Evolutionary conservation across 2,329 filamentous ascomycete genomes (phyloP).

Genomic region (Drechslerella stenobrocha): DNA sequence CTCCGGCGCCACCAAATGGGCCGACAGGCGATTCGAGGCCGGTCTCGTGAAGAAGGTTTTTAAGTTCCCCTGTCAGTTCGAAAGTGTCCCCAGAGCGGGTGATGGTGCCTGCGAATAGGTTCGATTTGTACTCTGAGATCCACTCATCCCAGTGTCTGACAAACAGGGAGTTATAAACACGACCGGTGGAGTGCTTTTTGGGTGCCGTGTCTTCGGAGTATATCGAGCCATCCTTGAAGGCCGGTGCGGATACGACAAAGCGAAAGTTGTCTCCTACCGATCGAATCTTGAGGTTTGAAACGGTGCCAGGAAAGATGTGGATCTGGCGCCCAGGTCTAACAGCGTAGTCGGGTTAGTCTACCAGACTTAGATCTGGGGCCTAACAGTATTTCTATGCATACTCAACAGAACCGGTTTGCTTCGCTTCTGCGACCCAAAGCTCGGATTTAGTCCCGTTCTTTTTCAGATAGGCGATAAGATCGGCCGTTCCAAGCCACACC

Average conservation of each 20-base stretch:
- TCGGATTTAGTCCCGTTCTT: constrained; percentile 57
- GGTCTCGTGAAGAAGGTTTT: constrained; percentile 67
- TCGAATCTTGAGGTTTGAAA: constrained; percentile 66
- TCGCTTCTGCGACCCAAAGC: constrained; percentile 46
- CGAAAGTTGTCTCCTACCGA: constrained; percentile 61
- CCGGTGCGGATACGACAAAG: constrained; percentile 66
- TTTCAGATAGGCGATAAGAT: constrained; percentile 63
- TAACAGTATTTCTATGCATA: neutral
- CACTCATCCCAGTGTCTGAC: constrained; percentile 85
- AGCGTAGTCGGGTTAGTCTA: neutral
- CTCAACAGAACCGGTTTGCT: constrained; percentile 50
- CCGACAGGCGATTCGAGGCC: constrained; percentile 69
- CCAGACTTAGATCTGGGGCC: neutral
- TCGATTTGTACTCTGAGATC: constrained; percentile 68
- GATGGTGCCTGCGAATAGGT: constrained; percentile 73
- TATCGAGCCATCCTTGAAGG: constrained; percentile 69
- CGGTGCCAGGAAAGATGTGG: constrained; percentile 61
- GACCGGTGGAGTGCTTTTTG: constrained; percentile 66
- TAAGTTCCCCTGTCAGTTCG: constrained; percentile 55
- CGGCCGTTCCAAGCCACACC: constrained; percentile 72
- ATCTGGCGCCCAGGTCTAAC: constrained; percentile 53
- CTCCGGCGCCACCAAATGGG: constrained; percentile 76
- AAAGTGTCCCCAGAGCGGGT: constrained; percentile 54
- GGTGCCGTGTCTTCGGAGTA: constrained; percentile 67
- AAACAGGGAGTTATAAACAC: constrained; percentile 73